Conservation (phyloP, 2,329 filamentous ascomycete genomes). For the Teratosphaeria gauchensis region DNA sequence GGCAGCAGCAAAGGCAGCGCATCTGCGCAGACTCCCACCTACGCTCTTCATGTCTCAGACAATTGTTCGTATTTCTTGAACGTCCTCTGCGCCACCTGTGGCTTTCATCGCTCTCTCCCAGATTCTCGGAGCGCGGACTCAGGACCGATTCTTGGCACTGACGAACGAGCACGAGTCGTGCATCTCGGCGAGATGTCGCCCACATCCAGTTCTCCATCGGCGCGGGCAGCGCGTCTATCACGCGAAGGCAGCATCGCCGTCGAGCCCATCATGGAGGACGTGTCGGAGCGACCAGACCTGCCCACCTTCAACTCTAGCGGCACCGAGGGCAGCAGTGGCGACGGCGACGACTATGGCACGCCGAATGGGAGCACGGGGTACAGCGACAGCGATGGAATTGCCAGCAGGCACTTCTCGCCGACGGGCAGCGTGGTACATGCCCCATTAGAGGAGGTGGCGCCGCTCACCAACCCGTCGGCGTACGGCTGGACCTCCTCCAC, state of each 20-base stretch:
- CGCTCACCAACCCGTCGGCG: slow-evolving; percentile 18
- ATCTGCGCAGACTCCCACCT: background rate
- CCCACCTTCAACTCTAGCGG: slow-evolving; percentile 23
- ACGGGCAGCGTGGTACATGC: slow-evolving; percentile 3
- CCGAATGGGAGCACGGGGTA: slow-evolving; percentile 10
- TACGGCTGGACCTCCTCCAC: slow-evolving; percentile 19
- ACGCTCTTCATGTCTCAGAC: background rate
- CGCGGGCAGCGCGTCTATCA: background rate
- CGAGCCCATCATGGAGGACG: slow-evolving; percentile 25
- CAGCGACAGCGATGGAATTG: slow-evolving; percentile 19
- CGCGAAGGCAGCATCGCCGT: slow-evolving; percentile 2
- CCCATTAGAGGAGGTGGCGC: slow-evolving; percentile 16
- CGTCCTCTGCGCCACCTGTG: background rate
- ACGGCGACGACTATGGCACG: slow-evolving; percentile 13
- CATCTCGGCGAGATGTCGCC: background rate
- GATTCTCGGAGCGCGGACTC: background rate
- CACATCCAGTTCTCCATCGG: background rate
- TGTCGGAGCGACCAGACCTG: slow-evolving; percentile 20
- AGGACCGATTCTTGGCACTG: background rate
- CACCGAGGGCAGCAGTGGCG: slow-evolving; percentile 12
- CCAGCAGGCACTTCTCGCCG: slow-evolving; percentile 17
- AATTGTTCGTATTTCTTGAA: background rate
- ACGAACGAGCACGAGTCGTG: background rate
- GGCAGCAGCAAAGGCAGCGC: background rate
- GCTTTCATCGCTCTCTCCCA: background rate